Base-by-base conservation (phyloP, 257 asterid genomes). In the Phtheirospermum japonicum region DNA sequence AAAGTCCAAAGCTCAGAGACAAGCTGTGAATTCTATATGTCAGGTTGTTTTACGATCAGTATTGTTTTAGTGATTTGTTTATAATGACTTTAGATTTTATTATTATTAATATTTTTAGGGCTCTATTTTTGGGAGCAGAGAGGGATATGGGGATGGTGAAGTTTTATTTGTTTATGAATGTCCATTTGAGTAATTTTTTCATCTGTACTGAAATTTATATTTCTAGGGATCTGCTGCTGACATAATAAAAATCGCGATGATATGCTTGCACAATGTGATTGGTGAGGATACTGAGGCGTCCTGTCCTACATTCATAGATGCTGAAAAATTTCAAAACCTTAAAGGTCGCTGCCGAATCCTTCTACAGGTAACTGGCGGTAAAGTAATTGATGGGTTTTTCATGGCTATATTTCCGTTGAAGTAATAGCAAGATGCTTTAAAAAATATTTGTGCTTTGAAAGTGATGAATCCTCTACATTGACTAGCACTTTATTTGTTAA, bases 211-310 rank as follows among this genome's bases (percentile, higher is more conserved):
- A 30, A 61, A 66, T 65, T 49, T 63, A 17, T 52, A 48, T 70
- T 64, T 74, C 48, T 45, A 92, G 97, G 99, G 99, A 61, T 92
- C 99, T 64, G 97, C 99, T 67, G 97, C 99, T 19, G 99, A 92
- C 81, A 80, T 92, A 68, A 80, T 92, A 71, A 92, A 92, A 76
- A 80, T 86, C 19, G 99, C 99, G 17, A 92, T 92, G 99, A 68
- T 83, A 76, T 74, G 72, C 77, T 70, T 92, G 48, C 90, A 86
- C 43, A 76, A 80, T 75, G 83, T 83, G 75, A 81, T 86, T 65
- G 65, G 69, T 61, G 82, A 76, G 65, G 85, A 82, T 71, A 62
- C 70, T 70, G 86, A 72, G 52, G 77, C 82, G 31, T 68, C 80
- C 63, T 77, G 18, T 54, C 83, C 83, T 7, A 65, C 73, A 66